Evolutionary conservation across 148 eudicot genomes (phyloP).

Genomic region (Polygonum maritimum): DNA sequence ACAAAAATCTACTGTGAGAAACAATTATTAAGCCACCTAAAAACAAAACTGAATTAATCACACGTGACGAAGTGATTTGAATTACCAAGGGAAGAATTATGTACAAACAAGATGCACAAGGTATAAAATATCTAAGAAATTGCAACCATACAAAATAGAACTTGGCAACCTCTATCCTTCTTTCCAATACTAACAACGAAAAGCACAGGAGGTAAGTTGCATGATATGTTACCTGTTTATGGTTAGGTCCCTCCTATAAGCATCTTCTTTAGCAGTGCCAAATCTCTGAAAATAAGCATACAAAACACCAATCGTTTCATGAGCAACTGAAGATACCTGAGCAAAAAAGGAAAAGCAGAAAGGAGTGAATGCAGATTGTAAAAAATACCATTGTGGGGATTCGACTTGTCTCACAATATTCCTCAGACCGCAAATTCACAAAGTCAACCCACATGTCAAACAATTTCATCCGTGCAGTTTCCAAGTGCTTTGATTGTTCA

Average conservation of each 20-base stretch:
- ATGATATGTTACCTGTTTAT: conserved; percentile 65
- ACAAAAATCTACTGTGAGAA: conserved; percentile 3
- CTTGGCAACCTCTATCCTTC: background rate
- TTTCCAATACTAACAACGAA: background rate
- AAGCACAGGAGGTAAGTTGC: background rate
- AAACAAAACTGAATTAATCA: background rate
- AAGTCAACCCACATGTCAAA: conserved; percentile 81
- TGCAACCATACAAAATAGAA: conserved; percentile 1
- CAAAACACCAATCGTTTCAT: background rate
- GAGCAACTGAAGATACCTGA: background rate
- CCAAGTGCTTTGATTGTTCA: conserved; percentile 96
- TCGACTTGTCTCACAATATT: conserved; percentile 85
- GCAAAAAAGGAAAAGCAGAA: background rate
- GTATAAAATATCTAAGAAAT: background rate
- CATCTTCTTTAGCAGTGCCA: conserved; percentile 95
- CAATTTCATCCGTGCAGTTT: conserved; percentile 94
- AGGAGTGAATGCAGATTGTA: background rate
- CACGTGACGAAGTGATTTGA: background rate
- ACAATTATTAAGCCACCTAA: background rate
- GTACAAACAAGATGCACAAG: background rate
- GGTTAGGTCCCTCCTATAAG: conserved; percentile 90
- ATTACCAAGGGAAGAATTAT: background rate
- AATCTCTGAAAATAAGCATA: conserved; percentile 46
- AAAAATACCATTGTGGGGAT: conserved; percentile 85
- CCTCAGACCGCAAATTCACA: conserved; percentile 90